Conservation (phyloP, 768 basidiomycete species). For the Mycena galopus region DNA sequence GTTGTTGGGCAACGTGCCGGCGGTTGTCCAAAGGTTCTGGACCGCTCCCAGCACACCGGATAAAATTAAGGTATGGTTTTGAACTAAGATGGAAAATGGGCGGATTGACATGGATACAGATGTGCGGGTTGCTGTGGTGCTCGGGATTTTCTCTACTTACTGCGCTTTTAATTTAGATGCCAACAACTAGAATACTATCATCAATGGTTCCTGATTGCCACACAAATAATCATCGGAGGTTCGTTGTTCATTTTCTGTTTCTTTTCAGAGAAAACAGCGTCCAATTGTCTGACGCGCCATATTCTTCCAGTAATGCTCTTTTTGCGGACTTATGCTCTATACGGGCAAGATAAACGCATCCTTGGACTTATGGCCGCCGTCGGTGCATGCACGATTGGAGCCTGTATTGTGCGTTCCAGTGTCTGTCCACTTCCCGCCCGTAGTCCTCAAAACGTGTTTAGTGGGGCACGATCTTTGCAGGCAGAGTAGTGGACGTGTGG, state of each 20-base stretch:
- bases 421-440: background rate
- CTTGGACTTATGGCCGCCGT: background rate
- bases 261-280: background rate
- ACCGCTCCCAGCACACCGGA: conserved; percentile 6
- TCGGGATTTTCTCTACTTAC: background rate
- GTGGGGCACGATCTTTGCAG: conserved; percentile 13
- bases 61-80: conserved; percentile 5
- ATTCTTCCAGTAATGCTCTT: conserved; percentile 19
- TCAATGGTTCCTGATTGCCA: conserved; percentile 22
- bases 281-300: background rate
- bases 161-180: background rate
- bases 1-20: conserved; percentile 47
- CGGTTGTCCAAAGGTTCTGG: conserved; percentile 45
- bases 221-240: conserved; percentile 27
- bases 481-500: background rate
- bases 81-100: background rate
- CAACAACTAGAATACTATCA: conserved; percentile 15
- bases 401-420: conserved; percentile 16
- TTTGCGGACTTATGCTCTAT: conserved; percentile 29
- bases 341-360: conserved; percentile 15
- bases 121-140: background rate
- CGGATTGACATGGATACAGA: background rate
- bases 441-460: background rate
- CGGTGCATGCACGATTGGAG: background rate
- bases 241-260: background rate